Conservation (phyloP, 768 basidiomycete genomes). For the Leccinum uliginosum region DNA sequence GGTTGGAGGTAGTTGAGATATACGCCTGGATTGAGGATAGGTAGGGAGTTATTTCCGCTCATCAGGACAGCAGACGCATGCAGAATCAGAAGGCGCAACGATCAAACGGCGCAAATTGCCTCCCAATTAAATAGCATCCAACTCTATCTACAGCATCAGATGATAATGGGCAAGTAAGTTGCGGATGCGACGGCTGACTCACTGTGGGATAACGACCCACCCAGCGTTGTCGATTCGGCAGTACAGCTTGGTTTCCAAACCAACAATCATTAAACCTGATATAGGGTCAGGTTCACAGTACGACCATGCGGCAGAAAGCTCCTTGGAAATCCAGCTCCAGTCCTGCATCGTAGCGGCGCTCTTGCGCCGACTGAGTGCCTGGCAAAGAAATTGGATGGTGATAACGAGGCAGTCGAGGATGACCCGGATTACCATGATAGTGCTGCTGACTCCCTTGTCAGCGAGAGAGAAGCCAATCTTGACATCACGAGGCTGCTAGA, state of each 20-base stretch:
- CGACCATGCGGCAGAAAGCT: not conserved
- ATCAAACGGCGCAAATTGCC: not conserved
- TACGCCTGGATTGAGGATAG: slow-evolving; percentile 18
- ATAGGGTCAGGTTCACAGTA: not conserved
- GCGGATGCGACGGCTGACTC: not conserved
- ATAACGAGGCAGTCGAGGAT: no score
- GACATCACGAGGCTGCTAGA: no score
- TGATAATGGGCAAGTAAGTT: not conserved
- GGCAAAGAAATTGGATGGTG: no score
- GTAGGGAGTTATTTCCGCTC: slow-evolving; percentile 1
- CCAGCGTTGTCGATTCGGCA: not conserved
- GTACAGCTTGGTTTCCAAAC: not conserved
- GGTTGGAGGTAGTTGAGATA: slow-evolving; percentile 28
- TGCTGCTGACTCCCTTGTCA: no score
- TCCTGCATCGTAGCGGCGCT: no score
- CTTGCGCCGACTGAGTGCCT: no score
- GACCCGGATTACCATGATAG: no score
- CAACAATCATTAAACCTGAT: not conserved
- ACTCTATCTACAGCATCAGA: not conserved
- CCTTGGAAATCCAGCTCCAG: not conserved
- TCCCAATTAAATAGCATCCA: not conserved
- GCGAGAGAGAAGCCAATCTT: no score
- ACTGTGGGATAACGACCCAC: not conserved
- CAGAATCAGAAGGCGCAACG: not conserved
- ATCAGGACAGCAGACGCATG: not conserved